These are phyloP conservation scores for Phytophthora pisi DNA, from an alignment of 352 stramenopile species.

Conservation along the genomic window DNA sequence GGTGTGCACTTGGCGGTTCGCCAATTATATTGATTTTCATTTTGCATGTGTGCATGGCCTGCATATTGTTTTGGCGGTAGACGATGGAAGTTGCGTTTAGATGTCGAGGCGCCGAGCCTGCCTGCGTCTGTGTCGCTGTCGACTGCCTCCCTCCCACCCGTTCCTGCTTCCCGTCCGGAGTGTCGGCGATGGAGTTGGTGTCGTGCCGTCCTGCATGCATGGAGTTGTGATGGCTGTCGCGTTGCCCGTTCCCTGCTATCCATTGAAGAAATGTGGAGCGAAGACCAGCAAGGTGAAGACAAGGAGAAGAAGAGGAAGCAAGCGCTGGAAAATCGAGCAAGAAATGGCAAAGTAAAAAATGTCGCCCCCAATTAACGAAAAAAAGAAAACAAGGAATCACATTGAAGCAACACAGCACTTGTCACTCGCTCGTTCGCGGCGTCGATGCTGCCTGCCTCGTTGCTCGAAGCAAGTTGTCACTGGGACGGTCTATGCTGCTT, in stretches of 20 bases:
- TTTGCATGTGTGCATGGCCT: conserved; percentile 33
- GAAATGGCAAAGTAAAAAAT: conserved; percentile 32
- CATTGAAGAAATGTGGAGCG: conserved; percentile 8
- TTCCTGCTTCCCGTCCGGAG: conserved; percentile 7
- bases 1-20: conserved; percentile 29
- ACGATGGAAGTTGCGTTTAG: conserved; percentile 42
- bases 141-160: conserved; percentile 8
- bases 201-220: conserved; percentile 30
- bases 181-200: conserved; percentile 24
- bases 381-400: conserved; percentile 29
- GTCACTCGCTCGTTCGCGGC: conserved; percentile 13
- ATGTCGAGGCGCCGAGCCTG: conserved; percentile 29
- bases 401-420: conserved; percentile 23
- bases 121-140: conserved; percentile 16
- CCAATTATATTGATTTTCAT: conserved; percentile 39
- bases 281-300: conserved; percentile 17
- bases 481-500: conserved; percentile 27
- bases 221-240: conserved; percentile 26
- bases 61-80: conserved; percentile 33
- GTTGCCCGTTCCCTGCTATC: conserved; percentile 19
- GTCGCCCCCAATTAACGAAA: conserved; percentile 19
- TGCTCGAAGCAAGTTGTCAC: conserved; percentile 11
- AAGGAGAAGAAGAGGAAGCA: conserved; percentile 16
- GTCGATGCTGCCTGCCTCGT: background rate
- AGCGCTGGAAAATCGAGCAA: conserved; percentile 24